phyloP scores from a whole-genome alignment of 2,329 filamentous ascomycete genomes.

The Bisporella sp. region DNA sequence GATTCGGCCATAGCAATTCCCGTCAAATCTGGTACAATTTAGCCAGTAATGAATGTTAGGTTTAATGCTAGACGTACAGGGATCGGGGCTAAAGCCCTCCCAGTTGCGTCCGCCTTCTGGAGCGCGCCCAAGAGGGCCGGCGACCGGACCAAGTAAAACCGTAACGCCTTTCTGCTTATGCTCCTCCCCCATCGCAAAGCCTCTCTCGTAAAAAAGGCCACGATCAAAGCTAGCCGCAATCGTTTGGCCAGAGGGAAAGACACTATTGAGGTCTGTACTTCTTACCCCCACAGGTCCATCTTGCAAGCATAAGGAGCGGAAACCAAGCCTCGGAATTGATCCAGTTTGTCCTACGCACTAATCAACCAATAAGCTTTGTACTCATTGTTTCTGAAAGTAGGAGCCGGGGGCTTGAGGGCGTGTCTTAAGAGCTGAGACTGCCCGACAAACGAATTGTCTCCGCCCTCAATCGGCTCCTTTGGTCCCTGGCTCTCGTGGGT shows the following conservation, averaged over 20 bases:
- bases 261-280: conserved; percentile 58
- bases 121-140: conserved; percentile 59
- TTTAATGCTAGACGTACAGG: conserved; percentile 36
- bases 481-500: too few relatives aligned
- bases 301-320: conserved; percentile 28
- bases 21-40: conserved; percentile 39
- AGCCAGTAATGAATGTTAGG: neutral
- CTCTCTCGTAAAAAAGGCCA: conserved; percentile 46
- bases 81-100: conserved; percentile 68
- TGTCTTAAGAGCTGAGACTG: too few relatives aligned
- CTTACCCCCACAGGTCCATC: conserved; percentile 29
- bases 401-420: too few relatives aligned
- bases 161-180: conserved; percentile 69
- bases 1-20: conserved; percentile 67
- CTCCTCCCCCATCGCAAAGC: conserved; percentile 47
- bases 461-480: too few relatives aligned
- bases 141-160: conserved; percentile 68
- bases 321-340: conserved; percentile 25
- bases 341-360: conserved; percentile 24
- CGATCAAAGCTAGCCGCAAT: conserved; percentile 66
- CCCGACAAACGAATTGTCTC: too few relatives aligned
- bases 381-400: too few relatives aligned
- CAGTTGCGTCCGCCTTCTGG: conserved; percentile 64
- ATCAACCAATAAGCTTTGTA: neutral
- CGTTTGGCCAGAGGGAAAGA: conserved; percentile 64